Evolutionary conservation across 257 asterid genomes (phyloP), one percentile per base, ranked within the genome.

Genomic region (Nicotiana noctiflora): DNA sequence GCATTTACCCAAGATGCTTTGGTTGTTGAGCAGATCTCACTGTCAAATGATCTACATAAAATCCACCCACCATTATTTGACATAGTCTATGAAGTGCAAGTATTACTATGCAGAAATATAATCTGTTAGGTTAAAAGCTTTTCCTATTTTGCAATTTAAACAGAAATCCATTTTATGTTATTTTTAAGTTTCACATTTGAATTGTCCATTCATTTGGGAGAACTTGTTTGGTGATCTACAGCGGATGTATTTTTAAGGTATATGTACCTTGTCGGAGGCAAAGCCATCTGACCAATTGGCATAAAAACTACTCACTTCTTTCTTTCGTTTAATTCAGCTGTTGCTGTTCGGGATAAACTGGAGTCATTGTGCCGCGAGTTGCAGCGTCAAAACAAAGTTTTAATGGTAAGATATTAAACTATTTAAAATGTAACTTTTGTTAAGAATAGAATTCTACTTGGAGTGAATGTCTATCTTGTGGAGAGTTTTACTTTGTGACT

Each of bases 351-450:
- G 85, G 97, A 91, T 90, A 96, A 88, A 88, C 98, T 96, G 25
- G 99, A 96, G 90, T 94, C 99, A 72, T 81, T 94, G 80, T 96
- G 99, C 89, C 90, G 99, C 83, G 99, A 94, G 91, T 91, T 96
- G 88, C 99, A 94, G 86, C 97, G 97, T 25, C 98, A 96, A 86
- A 96, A 96, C 89, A 96, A 96, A 87, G 70, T 87, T 82, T 87
- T 96, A 80, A 91, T 92, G 98, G 98, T 94, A 94, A 59, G 67
- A 19, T 61, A 63, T 62, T n/a, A n/a, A n/a, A n/a, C n/a, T n/a
- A n/a, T n/a, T n/a, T n/a, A n/a, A n/a, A n/a, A n/a, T n/a, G n/a
- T n/a, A n/a, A n/a, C n/a, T n/a, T n/a, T n/a, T n/a, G n/a, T n/a
- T n/a, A n/a, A n/a, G n/a, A n/a, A n/a, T n/a, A n/a, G n/a, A n/a